These are phyloP conservation scores for Mucor saturninus DNA, from an alignment of 371 early-diverging fungal species.

Conservation along the genomic window DNA sequence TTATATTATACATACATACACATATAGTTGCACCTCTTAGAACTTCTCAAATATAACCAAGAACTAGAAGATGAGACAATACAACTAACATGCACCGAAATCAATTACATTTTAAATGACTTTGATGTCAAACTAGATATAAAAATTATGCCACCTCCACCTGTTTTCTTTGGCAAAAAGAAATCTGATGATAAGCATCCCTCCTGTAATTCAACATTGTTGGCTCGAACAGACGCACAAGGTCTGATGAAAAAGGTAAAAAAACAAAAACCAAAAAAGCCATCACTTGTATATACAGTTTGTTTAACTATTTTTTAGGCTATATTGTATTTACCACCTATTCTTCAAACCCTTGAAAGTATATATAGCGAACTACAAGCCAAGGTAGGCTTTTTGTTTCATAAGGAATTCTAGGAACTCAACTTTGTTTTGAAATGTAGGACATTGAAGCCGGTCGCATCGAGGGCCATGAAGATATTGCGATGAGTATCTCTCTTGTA, in stretches of 20 bases:
- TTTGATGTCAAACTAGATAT: conserved; percentile 56
- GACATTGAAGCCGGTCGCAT: conserved; percentile 40
- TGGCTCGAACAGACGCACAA: conserved; percentile 41
- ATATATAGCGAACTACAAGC: conserved; percentile 35
- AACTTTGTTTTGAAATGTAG: conserved; percentile 13
- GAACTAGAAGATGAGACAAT: conserved; percentile 5
- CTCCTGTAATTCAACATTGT: conserved; percentile 28
- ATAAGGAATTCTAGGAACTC: neutral
- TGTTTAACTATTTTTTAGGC: conserved; percentile 17
- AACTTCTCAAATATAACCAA: conserved; percentile 21
- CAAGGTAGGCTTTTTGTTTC: conserved; percentile 22
- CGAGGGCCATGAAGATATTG: conserved; percentile 33
- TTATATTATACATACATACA: neutral
- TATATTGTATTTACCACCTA: conserved; percentile 37
- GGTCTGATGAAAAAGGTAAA: conserved; percentile 46
- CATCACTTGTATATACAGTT: too few relatives aligned
- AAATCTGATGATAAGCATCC: conserved; percentile 18
- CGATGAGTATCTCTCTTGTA: conserved; percentile 43
- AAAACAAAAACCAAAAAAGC: neutral
- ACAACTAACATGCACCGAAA: conserved; percentile 27
- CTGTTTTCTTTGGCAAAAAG: conserved; percentile 46
- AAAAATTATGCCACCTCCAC: conserved; percentile 43
- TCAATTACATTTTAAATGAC: conserved; percentile 60
- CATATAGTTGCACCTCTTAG: conserved; percentile 27
- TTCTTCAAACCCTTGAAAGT: conserved; percentile 40